phyloP scores from a whole-genome alignment of 805 yeast species.

The Ogataea polymorpha region DNA sequence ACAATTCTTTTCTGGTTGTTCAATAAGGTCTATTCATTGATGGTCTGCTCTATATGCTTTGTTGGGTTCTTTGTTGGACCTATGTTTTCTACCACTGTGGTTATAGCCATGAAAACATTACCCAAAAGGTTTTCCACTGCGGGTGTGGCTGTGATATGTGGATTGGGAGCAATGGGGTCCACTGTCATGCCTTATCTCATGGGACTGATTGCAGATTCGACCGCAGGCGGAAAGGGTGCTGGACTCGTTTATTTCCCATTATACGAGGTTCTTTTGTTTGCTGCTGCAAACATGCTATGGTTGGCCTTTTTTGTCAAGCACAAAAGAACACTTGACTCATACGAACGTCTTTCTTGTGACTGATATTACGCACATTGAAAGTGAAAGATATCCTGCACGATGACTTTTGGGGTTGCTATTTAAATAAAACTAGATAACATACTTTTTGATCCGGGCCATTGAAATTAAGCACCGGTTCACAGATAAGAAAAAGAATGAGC shows the following conservation, averaged over 20 bases:
- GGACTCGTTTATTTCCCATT: conserved; percentile 34
- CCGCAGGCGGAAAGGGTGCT: conserved; percentile 29
- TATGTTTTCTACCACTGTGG: conserved; percentile 64
- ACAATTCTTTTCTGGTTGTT: conserved; percentile 35
- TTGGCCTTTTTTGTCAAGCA: conserved; percentile 21
- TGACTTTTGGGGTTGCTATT: conserved; percentile 1
- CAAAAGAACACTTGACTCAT: conserved; percentile 16
- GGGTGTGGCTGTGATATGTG: conserved; percentile 73
- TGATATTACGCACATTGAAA: background rate
- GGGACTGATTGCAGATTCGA: conserved; percentile 44
- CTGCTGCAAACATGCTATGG: conserved; percentile 28
- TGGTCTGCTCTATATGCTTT: conserved; percentile 36
- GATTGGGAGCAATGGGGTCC: conserved; percentile 82
- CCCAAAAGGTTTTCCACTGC: conserved; percentile 59
- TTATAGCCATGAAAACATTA: conserved; percentile 57
- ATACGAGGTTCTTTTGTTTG: conserved; percentile 21
- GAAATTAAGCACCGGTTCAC: conserved; percentile 59
- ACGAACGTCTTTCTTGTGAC: conserved; percentile 13
- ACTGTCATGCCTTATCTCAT: conserved; percentile 67
- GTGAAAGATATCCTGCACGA: background rate
- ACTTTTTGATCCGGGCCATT: too few species aligned
- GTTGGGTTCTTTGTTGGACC: conserved; percentile 55
- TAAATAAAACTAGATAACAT: too few species aligned
- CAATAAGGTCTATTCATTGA: conserved; percentile 19
- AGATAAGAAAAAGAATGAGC: conserved; percentile 57